Base-by-base conservation (phyloP, 371 early-diverging fungal species). In the Coemansia sp. region DNA sequence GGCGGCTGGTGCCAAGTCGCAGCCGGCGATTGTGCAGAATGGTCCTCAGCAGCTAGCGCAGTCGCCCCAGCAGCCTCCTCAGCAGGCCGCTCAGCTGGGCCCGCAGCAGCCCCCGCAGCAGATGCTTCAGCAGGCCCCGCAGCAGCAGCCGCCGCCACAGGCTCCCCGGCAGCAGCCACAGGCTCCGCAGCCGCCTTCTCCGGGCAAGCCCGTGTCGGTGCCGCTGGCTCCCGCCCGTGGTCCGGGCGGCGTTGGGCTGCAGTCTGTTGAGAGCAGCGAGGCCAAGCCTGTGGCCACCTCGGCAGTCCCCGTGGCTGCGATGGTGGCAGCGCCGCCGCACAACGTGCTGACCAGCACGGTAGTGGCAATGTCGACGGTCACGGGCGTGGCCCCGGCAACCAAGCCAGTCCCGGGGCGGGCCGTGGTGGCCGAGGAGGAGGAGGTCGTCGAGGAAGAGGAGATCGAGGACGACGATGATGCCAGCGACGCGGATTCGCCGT, bases 321-420 rank as follows among this genome's bases (percentile, higher is more conserved):
- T 7, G 14, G 5, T 13, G 26, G 39, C 40, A 4, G 55, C 30
- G 30, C 40, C 39, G 20, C 20, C 20, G 13, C 61, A 31, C 30
- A 54, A 57, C 50, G 31, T 62, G 10, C 34, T 68, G 49, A 57
- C 62, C 10, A 70, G 63, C 59, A 70, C 68, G 0, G 58, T 68
- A 0, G 62, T 68, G 35, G 59, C 57, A 2, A n/a, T 62, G 41
- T 50, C 69, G 35, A 68, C 71, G 7, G 48, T 39, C 10, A 39
- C 39, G 16, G 38, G 55, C 2, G 53, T 35, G 3, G 52, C 26
- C 9, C 38, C 58, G 5, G 48, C 42, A 5, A 54, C 57, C 13
- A 48, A 36, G 42, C 31, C 59, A 32, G 36, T 16, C n/a, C 16
- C 34, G 2, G 40, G 3, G 34, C 51, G 16, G 45, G 53, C 16